Conservation (phyloP, 225 moss, liverwort and hornwort genomes). For the Marchantia polymorpha region DNA sequence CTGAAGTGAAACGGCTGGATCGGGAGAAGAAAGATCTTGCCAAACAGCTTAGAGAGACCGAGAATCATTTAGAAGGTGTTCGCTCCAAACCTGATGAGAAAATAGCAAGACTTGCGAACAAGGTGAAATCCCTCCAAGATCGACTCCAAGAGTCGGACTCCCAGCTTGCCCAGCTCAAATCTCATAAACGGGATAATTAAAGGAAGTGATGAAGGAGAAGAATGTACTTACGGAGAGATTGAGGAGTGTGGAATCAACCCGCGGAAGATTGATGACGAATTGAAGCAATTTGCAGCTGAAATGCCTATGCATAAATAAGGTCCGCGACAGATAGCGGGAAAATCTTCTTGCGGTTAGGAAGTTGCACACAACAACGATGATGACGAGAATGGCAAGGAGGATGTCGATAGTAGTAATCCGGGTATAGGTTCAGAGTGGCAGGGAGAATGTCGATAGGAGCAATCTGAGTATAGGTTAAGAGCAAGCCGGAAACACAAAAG, state of each 20-base stretch:
- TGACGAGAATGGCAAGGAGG: no score
- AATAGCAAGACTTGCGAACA: constrained; percentile 72
- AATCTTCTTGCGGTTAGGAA: no score
- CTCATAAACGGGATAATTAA: constrained; percentile 94
- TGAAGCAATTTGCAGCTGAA: constrained; percentile 94
- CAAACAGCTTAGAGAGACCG: constrained; percentile 81
- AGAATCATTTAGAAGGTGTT: constrained; percentile 97
- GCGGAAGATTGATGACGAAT: constrained; percentile 94
- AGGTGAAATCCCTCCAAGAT: constrained; percentile 83
- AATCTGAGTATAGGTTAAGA: no score
- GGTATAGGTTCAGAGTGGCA: no score
- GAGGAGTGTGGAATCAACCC: constrained; percentile 86
- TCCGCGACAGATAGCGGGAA: no score
- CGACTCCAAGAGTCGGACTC: constrained; percentile 92
- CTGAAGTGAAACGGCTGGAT: constrained; percentile 70
- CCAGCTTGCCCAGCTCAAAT: constrained; percentile 92
- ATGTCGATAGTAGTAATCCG: no score
- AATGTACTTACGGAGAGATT: constrained; percentile 90
- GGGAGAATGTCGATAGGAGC: no score
- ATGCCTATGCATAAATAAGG: no score
- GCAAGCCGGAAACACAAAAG: no score
- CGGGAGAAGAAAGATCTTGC: constrained; percentile 99
- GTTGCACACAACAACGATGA: no score
- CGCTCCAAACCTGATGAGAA: constrained; percentile 97
- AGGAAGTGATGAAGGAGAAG: constrained; percentile 99